These are phyloP conservation scores for Trichocomaceae sp. DNA, from an alignment of 2,329 filamentous ascomycete species.

Conservation along the genomic window DNA sequence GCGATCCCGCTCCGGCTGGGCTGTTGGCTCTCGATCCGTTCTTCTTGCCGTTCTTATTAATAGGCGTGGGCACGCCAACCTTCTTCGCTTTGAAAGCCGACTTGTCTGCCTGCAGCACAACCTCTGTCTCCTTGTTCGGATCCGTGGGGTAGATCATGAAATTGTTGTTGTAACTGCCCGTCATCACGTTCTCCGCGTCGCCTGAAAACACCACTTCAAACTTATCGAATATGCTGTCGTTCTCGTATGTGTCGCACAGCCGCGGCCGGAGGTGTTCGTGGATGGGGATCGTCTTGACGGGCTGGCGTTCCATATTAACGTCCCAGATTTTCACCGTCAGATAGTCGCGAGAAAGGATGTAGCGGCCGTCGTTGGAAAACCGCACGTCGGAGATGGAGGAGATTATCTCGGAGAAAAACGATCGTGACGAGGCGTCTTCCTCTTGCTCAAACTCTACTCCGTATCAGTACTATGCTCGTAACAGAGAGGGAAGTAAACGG, in stretches of 20 bases:
- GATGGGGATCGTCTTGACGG: slow-evolving; percentile 96
- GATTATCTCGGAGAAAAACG: slow-evolving; percentile 99
- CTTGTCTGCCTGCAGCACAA: slow-evolving; percentile 96
- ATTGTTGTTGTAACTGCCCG: slow-evolving; percentile 99
- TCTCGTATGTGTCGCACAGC: slow-evolving; percentile 97
- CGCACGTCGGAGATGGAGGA: slow-evolving; percentile 98
- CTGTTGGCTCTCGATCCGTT: slow-evolving; percentile 79
- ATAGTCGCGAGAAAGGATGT: slow-evolving; percentile 96
- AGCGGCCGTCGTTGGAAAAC: slow-evolving; percentile 92
- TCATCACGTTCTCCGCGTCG: slow-evolving; percentile 98
- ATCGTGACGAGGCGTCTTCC: slow-evolving; percentile 91
- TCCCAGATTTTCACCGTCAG: slow-evolving; percentile 99
- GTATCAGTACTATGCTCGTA: background rate
- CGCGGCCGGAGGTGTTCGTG: slow-evolving; percentile 93
- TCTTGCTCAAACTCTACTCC: slow-evolving; percentile 91
- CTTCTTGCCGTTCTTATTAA: slow-evolving; percentile 88
- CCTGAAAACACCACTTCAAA: slow-evolving; percentile 99
- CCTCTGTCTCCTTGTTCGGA: slow-evolving; percentile 90
- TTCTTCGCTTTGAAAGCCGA: slow-evolving; percentile 99
- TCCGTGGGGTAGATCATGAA: slow-evolving; percentile 99
- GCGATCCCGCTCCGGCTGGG: slow-evolving; percentile 77
- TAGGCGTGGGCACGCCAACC: slow-evolving; percentile 93
- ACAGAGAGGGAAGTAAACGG: background rate
- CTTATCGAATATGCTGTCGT: slow-evolving; percentile 99
- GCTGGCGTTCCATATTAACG: slow-evolving; percentile 97